These are phyloP conservation scores for Mycothermus thermophilus DNA, from an alignment of 495 filamentous ascomycete genomes.

Conservation along the genomic window DNA sequence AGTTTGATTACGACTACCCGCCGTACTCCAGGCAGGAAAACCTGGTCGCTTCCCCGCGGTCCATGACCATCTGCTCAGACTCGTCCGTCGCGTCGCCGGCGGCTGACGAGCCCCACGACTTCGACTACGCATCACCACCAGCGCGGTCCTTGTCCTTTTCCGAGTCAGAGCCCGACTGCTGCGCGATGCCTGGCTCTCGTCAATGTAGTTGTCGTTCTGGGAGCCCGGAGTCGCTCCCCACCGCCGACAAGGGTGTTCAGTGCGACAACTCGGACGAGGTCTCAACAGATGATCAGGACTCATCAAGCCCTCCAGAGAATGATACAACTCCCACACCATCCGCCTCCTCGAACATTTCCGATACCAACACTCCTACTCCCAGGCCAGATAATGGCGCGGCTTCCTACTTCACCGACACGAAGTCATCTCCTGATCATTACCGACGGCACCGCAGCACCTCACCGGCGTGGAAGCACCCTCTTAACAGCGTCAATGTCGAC, in stretches of 20 bases:
- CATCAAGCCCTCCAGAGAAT: too few species aligned
- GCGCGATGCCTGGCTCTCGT: slow-evolving; percentile 7
- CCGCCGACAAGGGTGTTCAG: too few species aligned
- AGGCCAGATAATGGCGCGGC: slow-evolving; percentile 18
- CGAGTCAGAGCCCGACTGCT: slow-evolving; percentile 28
- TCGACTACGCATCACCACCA: slow-evolving; percentile 13
- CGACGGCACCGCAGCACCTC: slow-evolving; percentile 19
- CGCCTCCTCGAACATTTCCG: slow-evolving; percentile 8
- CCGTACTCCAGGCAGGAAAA: slow-evolving; percentile 13
- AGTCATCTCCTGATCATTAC: slow-evolving; percentile 13
- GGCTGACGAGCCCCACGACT: slow-evolving; percentile 11
- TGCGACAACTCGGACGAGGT: too few species aligned
- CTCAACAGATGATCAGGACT: too few species aligned
- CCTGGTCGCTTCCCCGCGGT: slow-evolving; percentile 33
- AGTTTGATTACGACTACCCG: too few species aligned
- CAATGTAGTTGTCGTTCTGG: background rate
- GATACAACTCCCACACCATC: background rate
- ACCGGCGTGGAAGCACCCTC: slow-evolving; percentile 16
- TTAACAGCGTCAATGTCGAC: slow-evolving; percentile 13
- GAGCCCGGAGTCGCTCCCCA: too few species aligned
- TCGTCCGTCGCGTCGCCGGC: slow-evolving; percentile 21
- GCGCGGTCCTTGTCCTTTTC: slow-evolving; percentile 34
- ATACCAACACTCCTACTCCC: slow-evolving; percentile 28
- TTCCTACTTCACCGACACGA: slow-evolving; percentile 19
- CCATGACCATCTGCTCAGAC: slow-evolving; percentile 35